Evolutionary conservation across 257 asterid species (phyloP).

Genomic region (Lycium ferocissimum): DNA sequence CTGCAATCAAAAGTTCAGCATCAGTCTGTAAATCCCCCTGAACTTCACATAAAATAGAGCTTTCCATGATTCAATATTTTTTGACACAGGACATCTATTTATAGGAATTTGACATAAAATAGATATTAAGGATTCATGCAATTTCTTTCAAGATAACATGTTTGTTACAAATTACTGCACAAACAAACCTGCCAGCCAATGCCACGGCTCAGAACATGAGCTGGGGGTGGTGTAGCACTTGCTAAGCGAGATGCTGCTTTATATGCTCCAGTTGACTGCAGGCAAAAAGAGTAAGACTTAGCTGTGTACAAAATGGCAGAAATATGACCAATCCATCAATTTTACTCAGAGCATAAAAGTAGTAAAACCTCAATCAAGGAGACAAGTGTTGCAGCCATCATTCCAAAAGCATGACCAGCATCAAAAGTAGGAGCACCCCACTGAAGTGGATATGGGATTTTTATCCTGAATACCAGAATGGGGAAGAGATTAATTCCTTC

Average conservation of each 20-base stretch:
- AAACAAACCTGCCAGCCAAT: constrained; percentile 94
- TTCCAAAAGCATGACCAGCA: constrained; percentile 98
- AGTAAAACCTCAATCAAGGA: constrained; percentile 84
- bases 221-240: constrained; percentile 98
- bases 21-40: neutral
- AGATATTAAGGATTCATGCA: neutral
- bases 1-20: constrained; percentile 39
- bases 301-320: neutral
- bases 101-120: neutral
- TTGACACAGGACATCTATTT: neutral
- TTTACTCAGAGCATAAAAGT: neutral
- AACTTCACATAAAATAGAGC: neutral
- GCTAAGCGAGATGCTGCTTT: constrained; percentile 97
- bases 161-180: constrained; percentile 25
- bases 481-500: neutral
- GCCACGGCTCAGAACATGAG: constrained; percentile 99
- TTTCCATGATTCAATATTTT: neutral
- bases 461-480: constrained; percentile 61
- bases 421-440: constrained; percentile 99
- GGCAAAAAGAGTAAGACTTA: constrained; percentile 23
- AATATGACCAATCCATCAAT: neutral
- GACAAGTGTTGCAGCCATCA: constrained; percentile 95
- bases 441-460: constrained; percentile 93
- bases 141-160: neutral
- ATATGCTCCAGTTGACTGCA: constrained; percentile 95